phyloP scores from a whole-genome alignment of 176 grass and related monocot species.

The Saccharum officinarum region DNA sequence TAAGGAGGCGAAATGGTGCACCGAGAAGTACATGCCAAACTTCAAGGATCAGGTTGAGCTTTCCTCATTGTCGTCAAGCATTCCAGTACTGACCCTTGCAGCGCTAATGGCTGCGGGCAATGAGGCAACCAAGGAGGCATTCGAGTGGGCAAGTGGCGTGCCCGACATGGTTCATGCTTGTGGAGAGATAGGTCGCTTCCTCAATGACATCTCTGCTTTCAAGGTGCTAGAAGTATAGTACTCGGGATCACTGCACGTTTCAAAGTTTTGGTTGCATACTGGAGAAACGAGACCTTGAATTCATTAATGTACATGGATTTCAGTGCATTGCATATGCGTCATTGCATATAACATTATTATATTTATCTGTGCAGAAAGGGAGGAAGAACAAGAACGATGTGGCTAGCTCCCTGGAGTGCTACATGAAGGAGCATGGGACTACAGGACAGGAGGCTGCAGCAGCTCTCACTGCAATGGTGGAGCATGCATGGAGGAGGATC shows the following conservation, averaged over 20 bases:
- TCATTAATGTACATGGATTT: neutral
- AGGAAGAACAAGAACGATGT: slow-evolving; percentile 1
- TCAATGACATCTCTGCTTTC: neutral
- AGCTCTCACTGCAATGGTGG: neutral
- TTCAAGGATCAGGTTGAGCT: slow-evolving; percentile 12
- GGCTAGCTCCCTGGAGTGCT: neutral
- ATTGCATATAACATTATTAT: neutral
- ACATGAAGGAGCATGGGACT: neutral
- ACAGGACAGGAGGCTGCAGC: neutral
- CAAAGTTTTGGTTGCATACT: neutral
- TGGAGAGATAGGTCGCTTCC: neutral
- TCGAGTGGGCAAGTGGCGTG: neutral
- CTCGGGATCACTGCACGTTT: no score
- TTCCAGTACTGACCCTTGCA: neutral
- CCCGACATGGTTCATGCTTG: neutral
- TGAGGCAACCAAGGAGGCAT: neutral
- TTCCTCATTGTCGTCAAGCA: neutral
- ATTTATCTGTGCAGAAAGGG: neutral
- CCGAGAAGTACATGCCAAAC: neutral
- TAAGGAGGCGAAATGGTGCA: slow-evolving; percentile 19
- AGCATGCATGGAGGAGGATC: slow-evolving; percentile 5
- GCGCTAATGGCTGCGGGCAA: neutral
- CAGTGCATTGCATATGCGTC: neutral
- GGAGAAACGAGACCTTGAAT: neutral
- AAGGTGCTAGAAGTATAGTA: neutral